Conservation (phyloP, 768 basidiomycete species). For the Lentinus tigrinus region DNA sequence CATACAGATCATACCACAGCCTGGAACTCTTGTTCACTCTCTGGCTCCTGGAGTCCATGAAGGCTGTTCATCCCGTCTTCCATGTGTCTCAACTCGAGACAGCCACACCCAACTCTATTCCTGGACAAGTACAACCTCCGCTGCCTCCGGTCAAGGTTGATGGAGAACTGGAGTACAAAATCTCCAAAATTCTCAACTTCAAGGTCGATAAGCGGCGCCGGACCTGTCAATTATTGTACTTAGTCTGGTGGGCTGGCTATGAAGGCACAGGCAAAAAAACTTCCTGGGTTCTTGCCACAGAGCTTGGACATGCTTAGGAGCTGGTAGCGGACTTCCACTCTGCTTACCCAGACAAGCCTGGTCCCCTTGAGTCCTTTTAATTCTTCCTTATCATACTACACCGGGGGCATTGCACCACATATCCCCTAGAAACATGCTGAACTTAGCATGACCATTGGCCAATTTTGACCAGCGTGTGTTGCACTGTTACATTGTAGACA, state of each 20-base stretch:
- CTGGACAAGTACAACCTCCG: conserved; percentile 10
- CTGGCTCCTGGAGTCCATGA: conserved; percentile 18
- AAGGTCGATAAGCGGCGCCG: conserved; percentile 7
- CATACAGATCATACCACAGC: no score
- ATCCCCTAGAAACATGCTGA: no score
- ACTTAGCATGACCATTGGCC: no score
- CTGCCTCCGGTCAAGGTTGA: conserved; percentile 12
- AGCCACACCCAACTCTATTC: conserved; percentile 14
- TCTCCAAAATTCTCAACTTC: conserved; percentile 16
- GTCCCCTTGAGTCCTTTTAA: no score
- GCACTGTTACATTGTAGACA: no score
- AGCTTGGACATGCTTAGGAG: conserved; percentile 1
- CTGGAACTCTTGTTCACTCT: conserved; percentile 24
- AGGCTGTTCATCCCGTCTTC: conserved; percentile 23
- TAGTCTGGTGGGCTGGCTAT: conserved; percentile 6
- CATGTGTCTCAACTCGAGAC: conserved; percentile 24
- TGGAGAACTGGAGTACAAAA: conserved; percentile 14
- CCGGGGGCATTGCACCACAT: no score
- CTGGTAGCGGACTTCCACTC: background rate
- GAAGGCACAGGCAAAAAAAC: conserved; percentile 2
- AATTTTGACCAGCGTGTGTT: no score
- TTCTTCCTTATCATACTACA: no score
- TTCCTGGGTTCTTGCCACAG: background rate
- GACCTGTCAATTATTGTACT: background rate
- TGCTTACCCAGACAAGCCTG: conserved; percentile 1